phyloP scores from a whole-genome alignment of 2,329 filamentous ascomycete species.

The Blumeria hordei region DNA sequence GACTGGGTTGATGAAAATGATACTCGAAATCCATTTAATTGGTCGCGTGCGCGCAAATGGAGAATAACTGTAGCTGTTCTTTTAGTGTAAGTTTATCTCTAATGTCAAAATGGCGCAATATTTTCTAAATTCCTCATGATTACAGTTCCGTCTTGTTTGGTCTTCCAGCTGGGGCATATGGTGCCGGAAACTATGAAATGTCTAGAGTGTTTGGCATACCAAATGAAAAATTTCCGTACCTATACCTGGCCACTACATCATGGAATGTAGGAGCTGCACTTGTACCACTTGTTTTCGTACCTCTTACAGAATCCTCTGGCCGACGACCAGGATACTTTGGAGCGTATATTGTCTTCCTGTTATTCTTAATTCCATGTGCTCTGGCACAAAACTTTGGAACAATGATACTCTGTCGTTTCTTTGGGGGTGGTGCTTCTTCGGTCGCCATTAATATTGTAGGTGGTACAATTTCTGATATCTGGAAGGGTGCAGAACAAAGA shows the following conservation, averaged over 20 bases:
- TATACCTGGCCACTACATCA: neutral
- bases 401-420: slow-evolving; percentile 39
- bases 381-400: slow-evolving; percentile 30
- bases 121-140: too few species aligned
- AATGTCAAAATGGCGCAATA: too few species aligned
- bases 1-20: too few species aligned
- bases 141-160: too few species aligned
- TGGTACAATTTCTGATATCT: slow-evolving; percentile 7
- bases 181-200: too few species aligned
- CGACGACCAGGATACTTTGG: neutral
- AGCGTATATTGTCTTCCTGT: slow-evolving; percentile 24
- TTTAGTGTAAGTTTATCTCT: too few species aligned
- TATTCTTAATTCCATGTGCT: slow-evolving; percentile 33
- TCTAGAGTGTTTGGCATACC: too few species aligned
- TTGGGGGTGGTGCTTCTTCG: slow-evolving; percentile 34
- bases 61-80: too few species aligned
- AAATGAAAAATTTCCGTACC: too few species aligned
- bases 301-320: neutral
- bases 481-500: neutral
- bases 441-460: slow-evolving; percentile 3
- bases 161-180: too few species aligned
- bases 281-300: neutral
- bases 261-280: neutral
- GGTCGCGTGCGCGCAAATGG: too few species aligned
- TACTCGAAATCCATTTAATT: too few species aligned